These are phyloP conservation scores for Pichia pseudocactophila DNA, from an alignment of 805 yeast species.

Conservation along the genomic window DNA sequence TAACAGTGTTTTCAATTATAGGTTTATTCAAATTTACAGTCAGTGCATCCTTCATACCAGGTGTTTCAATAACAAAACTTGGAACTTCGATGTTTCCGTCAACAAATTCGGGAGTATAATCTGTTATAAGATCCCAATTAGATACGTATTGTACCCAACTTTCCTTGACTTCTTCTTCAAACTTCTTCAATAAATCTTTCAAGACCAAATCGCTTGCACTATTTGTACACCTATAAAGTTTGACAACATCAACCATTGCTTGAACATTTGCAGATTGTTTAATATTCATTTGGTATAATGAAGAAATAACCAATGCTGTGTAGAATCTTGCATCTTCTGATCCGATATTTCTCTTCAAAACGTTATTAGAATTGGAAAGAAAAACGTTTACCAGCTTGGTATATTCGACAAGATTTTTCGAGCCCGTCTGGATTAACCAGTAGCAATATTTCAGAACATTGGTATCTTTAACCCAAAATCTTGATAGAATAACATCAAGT, in stretches of 20 bases:
- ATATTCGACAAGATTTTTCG: conserved; percentile 31
- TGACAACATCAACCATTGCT: conserved; percentile 42
- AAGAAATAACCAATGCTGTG: conserved; percentile 38
- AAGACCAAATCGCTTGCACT: conserved; percentile 54
- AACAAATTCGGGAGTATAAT: conserved; percentile 11
- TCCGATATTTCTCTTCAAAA: conserved; percentile 24
- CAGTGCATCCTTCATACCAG: conserved; percentile 29
- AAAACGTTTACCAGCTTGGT: conserved; percentile 55
- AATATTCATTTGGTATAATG: conserved; percentile 41
- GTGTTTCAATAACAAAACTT: conserved; percentile 38
- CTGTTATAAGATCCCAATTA: conserved; percentile 50
- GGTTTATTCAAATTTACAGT: conserved; percentile 43
- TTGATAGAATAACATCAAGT: conserved; percentile 48
- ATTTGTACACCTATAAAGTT: conserved; percentile 55
- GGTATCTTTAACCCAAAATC: conserved; percentile 36
- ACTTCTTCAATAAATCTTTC: conserved; percentile 40
- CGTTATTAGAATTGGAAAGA: conserved; percentile 40
- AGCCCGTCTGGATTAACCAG: conserved; percentile 31
- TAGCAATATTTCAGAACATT: conserved; percentile 39
- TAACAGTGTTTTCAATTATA: conserved; percentile 41
- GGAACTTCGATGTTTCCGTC: conserved; percentile 21
- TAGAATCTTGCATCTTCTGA: conserved; percentile 26
- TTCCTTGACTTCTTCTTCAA: conserved; percentile 42
- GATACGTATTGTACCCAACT: conserved; percentile 62
- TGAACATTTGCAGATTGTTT: conserved; percentile 36